Conservation (phyloP, 2,329 filamentous ascomycete species). For the Cladophialophora immunda region DNA sequence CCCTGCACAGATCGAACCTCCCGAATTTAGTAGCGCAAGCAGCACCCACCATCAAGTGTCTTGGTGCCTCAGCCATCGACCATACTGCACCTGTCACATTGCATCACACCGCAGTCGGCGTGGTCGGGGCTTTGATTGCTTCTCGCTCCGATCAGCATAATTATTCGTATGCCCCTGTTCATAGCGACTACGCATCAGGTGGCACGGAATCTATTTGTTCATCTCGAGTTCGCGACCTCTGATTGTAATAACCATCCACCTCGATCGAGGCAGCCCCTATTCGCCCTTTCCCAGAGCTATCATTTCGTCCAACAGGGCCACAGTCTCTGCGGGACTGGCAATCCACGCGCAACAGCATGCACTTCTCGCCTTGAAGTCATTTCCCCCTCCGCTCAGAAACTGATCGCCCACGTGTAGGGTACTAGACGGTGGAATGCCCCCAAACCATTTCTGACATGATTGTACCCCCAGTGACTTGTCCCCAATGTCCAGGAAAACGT, state of each 20-base stretch:
- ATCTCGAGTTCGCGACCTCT: neutral
- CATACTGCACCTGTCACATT: neutral
- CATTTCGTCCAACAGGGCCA: constrained; percentile 82
- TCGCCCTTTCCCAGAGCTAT: constrained; percentile 28
- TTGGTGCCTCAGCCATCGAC: neutral
- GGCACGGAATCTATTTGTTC: neutral
- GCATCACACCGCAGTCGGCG: neutral
- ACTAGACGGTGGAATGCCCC: constrained; percentile 64
- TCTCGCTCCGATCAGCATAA: neutral
- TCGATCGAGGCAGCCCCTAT: neutral
- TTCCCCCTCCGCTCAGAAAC: constrained; percentile 92
- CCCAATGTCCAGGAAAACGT: constrained; percentile 98
- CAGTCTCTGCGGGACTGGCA: constrained; percentile 88
- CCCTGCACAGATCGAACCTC: constrained; percentile 9
- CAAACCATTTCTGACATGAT: constrained; percentile 91
- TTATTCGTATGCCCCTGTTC: neutral
- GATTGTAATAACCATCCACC: neutral
- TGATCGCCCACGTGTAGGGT: constrained; percentile 96
- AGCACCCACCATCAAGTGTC: neutral
- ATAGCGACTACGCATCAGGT: neutral
- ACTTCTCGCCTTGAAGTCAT: constrained; percentile 94
- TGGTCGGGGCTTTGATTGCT: neutral
- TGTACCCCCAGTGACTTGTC: constrained; percentile 97
- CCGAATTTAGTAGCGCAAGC: constrained; percentile 11
- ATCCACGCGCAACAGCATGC: constrained; percentile 98